Evolutionary conservation across 176 grass and related monocot genomes (phyloP).

Genomic region (Thalia dealbata): DNA sequence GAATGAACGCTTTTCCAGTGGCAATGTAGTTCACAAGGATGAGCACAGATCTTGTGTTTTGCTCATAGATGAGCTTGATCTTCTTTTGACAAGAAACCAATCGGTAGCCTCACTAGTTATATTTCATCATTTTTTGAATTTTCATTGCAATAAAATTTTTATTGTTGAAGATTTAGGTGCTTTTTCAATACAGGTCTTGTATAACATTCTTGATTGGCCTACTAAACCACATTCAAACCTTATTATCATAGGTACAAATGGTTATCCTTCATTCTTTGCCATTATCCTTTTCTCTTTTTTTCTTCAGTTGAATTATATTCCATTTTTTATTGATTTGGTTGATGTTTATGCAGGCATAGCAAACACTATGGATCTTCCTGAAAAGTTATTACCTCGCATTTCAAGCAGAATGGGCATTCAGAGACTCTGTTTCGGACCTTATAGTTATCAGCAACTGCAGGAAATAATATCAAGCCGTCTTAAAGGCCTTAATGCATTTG

Average conservation of each 20-base stretch:
- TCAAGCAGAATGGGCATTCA: slow-evolving; percentile 99
- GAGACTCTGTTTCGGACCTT: slow-evolving; percentile 77
- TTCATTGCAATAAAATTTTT: background rate
- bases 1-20: slow-evolving; percentile 79
- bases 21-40: slow-evolving; percentile 44
- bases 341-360: slow-evolving; percentile 65
- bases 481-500: slow-evolving; percentile 74
- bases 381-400: slow-evolving; percentile 85
- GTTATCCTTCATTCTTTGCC: slow-evolving; percentile 6
- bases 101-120: slow-evolving; percentile 48
- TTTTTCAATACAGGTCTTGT: slow-evolving; percentile 58
- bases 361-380: slow-evolving; percentile 97
- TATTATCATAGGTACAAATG: slow-evolving; percentile 65
- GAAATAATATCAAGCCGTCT: slow-evolving; percentile 89
- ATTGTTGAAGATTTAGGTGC: slow-evolving; percentile 18
- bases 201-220: slow-evolving; percentile 99
- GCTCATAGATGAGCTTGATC: slow-evolving; percentile 97
- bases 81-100: slow-evolving; percentile 97
- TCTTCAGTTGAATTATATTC: slow-evolving; percentile 20
- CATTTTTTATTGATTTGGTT: slow-evolving; percentile 16
- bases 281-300: slow-evolving; percentile 20
- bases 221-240: slow-evolving; percentile 78
- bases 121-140: background rate
- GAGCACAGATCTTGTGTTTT: slow-evolving; percentile 69
- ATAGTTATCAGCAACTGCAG: slow-evolving; percentile 75